Evolutionary conservation across 345 rosid species (phyloP).

Genomic region (Limnanthes douglasii): DNA sequence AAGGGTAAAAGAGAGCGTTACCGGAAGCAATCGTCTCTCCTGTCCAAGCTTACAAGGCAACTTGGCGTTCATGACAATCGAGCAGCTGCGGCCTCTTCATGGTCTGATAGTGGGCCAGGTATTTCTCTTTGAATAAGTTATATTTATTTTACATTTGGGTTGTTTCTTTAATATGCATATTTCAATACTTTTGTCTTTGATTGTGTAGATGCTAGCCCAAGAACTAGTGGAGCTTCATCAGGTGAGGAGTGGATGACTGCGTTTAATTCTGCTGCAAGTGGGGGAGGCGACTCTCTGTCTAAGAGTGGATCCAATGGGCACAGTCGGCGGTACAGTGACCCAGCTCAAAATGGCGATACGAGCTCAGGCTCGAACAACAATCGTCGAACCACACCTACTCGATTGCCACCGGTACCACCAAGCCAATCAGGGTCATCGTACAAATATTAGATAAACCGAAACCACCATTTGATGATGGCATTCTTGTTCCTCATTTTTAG

Average conservation of each 20-base stretch:
- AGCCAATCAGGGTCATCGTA: constrained; percentile 16
- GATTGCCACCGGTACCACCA: constrained; percentile 61
- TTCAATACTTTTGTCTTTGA: background rate
- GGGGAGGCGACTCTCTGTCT: constrained; percentile 30
- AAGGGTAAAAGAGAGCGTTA: constrained; percentile 59
- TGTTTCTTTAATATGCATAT: background rate
- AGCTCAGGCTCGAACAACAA: constrained; percentile 28
- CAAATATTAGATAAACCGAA: background rate
- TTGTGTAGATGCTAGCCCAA: constrained; percentile 69
- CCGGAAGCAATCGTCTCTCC: constrained; percentile 78
- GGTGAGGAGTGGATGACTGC: constrained; percentile 94
- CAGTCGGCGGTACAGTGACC: constrained; percentile 35
- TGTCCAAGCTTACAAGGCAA: constrained; percentile 67
- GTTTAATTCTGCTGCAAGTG: constrained; percentile 54
- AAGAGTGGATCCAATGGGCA: constrained; percentile 46
- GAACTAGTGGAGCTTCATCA: constrained; percentile 31
- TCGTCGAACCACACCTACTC: constrained; percentile 63
- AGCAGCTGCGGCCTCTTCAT: constrained; percentile 69
- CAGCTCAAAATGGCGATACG: constrained; percentile 58
- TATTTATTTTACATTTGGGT: background rate
- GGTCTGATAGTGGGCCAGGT: constrained; percentile 63
- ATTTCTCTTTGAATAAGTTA: background rate
- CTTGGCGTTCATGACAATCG: constrained; percentile 83
- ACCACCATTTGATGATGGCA: background rate
- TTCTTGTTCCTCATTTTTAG: too few relatives aligned